Evolutionary conservation across 1,284 basidiomycete genomes (phyloP).

Genomic region (Spongiforma sp.): DNA sequence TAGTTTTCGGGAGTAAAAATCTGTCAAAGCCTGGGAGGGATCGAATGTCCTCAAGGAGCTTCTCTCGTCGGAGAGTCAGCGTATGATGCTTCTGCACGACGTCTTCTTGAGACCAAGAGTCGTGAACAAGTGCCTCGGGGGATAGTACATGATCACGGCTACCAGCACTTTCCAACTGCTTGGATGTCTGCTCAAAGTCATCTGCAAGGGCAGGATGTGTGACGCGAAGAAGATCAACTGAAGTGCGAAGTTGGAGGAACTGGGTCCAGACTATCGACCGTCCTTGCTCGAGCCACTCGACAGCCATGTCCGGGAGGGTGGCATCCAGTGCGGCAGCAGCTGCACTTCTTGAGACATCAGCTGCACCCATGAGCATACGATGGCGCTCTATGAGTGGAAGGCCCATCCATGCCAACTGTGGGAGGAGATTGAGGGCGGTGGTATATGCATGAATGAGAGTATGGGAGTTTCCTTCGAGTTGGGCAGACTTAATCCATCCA

Average conservation of each 20-base stretch:
- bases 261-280: not conserved
- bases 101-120: not conserved
- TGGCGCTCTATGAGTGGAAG: not conserved
- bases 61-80: not conserved
- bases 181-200: not conserved
- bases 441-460: not conserved
- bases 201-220: not conserved
- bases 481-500: not conserved
- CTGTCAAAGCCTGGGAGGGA: not conserved
- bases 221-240: not conserved
- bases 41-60: not conserved
- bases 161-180: not conserved
- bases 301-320: not conserved
- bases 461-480: not conserved
- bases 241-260: not conserved
- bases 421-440: not conserved
- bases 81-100: not conserved
- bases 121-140: not conserved
- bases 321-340: not conserved
- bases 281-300: not conserved
- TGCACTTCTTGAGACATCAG: not conserved
- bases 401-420: not conserved
- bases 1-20: not conserved
- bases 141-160: not conserved
- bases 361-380: not conserved